Evolutionary conservation across 768 basidiomycete species (phyloP), one percentile per base, ranked within the genome.

Genomic region (Kwoniella sp.): DNA sequence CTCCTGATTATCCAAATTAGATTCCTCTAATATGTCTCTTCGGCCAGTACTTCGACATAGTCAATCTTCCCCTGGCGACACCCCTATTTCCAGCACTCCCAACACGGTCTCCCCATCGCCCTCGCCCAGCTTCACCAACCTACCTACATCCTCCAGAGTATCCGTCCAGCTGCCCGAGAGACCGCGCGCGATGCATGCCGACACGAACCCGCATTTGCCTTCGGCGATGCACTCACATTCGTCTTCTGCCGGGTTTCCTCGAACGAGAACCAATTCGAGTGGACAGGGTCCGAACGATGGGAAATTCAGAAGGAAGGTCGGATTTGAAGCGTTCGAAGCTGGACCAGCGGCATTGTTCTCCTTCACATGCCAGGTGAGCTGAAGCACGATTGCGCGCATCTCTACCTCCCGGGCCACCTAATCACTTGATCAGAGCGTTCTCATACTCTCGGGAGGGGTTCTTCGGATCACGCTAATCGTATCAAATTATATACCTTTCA

Each of bases 271-370:
- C 13, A 71, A 69, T 45, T 72, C 71, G 4, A 73, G 71, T 61
- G 73, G 72, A 9, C 75, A 75, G 25, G 69, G 55, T 25, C 66
- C 63, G 30, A 67, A 66, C 17, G 71, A 70, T 29, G 74, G 74
- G 4, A 71, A 65, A 58, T 82, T 79, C 61, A 68, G 76, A 56
- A 66, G 79, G 50, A 79, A 81, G 66, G 82, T 81, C 15, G 81
- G 80, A 15, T 82, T 82, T 57, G 80, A 82, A 55, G 80, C 82
- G n/a, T 81, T 82, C 66, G 79, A 78, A 29, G 75, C 79, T 29
- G 74, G 71, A 11, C 79, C 79, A 15, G 70, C 73, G 13, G 75
- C 76, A 9, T 63, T 82, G 52, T 80, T 82, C 54, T 75, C 77
- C 13, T 80, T 75, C 48, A 82, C 81, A 4, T 74, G 76, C 63